A percentile compares a stretch with the other conserved stretches of the same genome.
Conservation (phyloP, 176 grass and related monocot species). For the Elymus sibiricus region DNA sequence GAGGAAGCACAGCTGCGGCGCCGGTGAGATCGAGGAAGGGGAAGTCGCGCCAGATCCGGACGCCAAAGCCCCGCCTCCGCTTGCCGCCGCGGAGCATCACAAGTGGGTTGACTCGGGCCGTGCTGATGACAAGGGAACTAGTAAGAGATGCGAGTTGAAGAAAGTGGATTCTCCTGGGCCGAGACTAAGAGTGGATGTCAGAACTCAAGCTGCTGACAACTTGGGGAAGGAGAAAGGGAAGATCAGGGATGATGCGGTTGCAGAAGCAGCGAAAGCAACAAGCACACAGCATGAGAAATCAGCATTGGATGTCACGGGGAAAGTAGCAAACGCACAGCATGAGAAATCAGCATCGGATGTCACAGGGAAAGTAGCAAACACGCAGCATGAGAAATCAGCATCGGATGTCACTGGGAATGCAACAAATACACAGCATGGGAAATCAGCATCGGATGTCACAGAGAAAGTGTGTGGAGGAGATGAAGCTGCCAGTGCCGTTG, state of each 20-base stretch:
- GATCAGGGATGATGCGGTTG: background rate
- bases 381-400: background rate
- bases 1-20: slow-evolving; percentile 35
- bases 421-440: too few species aligned
- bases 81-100: slow-evolving; percentile 7
- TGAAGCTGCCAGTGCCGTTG: slow-evolving; percentile 8
- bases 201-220: slow-evolving; percentile 9
- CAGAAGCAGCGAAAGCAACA: slow-evolving; percentile 12
- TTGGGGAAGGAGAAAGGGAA: slow-evolving; percentile 18
- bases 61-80: slow-evolving; percentile 25
- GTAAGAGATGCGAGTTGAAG: background rate
- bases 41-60: slow-evolving; percentile 69
- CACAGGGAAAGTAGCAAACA: background rate
- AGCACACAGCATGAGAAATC: background rate
- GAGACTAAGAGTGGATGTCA: background rate
- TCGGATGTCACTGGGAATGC: background rate
- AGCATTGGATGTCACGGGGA: background rate
- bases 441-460: background rate
- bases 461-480: background rate
- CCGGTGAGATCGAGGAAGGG: slow-evolving; percentile 86
- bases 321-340: too few species aligned
- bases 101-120: slow-evolving; percentile 22
- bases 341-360: too few species aligned
- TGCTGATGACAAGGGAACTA: slow-evolving; percentile 18
- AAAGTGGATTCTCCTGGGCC: background rate